phyloP scores from a whole-genome alignment of 257 asterid species.

The Anisodus acutangulus region DNA sequence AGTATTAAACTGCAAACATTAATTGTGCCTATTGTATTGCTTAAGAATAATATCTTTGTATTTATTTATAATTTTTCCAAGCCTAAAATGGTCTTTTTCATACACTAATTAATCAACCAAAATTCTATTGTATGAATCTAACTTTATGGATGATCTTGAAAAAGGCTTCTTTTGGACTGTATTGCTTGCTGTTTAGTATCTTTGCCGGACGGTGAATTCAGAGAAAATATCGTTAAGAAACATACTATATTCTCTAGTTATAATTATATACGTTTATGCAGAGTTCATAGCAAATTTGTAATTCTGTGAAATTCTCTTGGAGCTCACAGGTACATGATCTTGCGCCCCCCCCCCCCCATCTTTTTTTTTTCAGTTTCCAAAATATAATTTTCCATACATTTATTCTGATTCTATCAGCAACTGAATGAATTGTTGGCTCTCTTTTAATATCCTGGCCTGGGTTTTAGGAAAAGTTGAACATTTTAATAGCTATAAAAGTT shows the following conservation, averaged over 20 bases:
- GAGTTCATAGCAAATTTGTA: not conserved
- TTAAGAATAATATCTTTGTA: not conserved
- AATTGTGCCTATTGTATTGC: not conserved
- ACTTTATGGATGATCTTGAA: not conserved
- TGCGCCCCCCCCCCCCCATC: not conserved
- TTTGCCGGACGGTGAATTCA: conserved; percentile 27
- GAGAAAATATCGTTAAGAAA: conserved; percentile 13
- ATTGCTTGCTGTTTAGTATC: not conserved
- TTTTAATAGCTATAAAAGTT: too few relatives aligned
- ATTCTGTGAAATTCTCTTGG: not conserved
- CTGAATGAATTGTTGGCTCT: too few relatives aligned
- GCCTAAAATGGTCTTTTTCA: not conserved
- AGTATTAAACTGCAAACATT: too few relatives aligned
- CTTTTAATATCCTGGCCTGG: too few relatives aligned
- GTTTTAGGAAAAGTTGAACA: too few relatives aligned
- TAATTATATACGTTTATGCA: not conserved
- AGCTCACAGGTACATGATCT: not conserved
- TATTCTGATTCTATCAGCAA: not conserved
- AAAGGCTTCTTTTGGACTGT: not conserved
- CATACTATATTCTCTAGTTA: not conserved
- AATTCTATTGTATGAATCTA: not conserved
- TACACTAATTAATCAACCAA: not conserved
- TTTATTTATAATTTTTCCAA: too few relatives aligned
- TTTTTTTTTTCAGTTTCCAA: not conserved
- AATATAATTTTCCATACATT: too few relatives aligned